These are phyloP conservation scores for Aspergillus thermomutatus DNA, from an alignment of 2,329 filamentous ascomycete genomes.

Conservation along the genomic window DNA sequence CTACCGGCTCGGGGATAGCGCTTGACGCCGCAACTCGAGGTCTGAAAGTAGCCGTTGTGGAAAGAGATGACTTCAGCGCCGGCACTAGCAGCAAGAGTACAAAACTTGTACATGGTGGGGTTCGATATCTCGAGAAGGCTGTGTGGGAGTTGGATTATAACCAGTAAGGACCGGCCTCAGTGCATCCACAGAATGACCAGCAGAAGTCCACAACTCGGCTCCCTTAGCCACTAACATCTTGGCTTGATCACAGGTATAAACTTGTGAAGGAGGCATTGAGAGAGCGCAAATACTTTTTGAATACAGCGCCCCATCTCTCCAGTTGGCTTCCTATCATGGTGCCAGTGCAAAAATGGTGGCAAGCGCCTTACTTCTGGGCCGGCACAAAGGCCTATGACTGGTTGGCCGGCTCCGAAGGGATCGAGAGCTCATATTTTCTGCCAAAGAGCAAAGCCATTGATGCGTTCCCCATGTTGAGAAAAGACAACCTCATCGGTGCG, in stretches of 20 bases:
- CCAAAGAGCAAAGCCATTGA: conserved; percentile 82
- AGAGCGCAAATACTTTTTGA: conserved; percentile 78
- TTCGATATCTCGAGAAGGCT: conserved; percentile 81
- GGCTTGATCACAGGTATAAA: conserved; percentile 46
- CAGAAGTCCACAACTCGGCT: background rate
- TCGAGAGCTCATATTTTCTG: conserved; percentile 85
- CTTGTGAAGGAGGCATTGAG: conserved; percentile 78
- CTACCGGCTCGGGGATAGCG: conserved; percentile 76
- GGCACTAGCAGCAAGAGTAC: conserved; percentile 85
- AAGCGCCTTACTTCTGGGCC: conserved; percentile 70
- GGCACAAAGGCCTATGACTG: conserved; percentile 80
- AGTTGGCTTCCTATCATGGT: conserved; percentile 81
- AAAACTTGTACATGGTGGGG: conserved; percentile 80
- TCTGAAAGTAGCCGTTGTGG: conserved; percentile 74
- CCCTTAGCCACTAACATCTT: conserved; percentile 1
- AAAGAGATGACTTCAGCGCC: conserved; percentile 77
- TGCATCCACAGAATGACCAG: background rate
- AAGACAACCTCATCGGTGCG: conserved; percentile 72
- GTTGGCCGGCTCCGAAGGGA: conserved; percentile 79
- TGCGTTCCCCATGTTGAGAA: conserved; percentile 84
- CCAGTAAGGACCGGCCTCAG: conserved; percentile 51
- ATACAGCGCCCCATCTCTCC: conserved; percentile 78
- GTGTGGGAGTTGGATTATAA: conserved; percentile 82
- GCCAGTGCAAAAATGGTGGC: conserved; percentile 78
- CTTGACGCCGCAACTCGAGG: conserved; percentile 77